Percentiles rank a stretch among this genome's conserved stretches.
phyloP scores from a whole-genome alignment of 2,329 filamentous ascomycete genomes.

The Phialophora expanda region DNA sequence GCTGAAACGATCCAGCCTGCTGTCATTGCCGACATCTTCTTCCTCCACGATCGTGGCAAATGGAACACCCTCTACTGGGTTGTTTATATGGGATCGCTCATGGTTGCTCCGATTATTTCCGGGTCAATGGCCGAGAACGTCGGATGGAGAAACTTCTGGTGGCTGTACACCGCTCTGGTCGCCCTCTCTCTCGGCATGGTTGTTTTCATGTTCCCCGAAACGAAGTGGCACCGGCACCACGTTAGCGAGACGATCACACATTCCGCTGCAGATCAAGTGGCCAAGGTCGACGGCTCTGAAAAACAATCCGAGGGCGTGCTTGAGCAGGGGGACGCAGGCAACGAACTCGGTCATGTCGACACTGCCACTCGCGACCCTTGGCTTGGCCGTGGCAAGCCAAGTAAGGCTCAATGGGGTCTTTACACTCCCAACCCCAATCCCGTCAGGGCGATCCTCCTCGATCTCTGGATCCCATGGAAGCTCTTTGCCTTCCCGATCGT shows the following conservation, averaged over 20 bases:
- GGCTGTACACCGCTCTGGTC: constrained; percentile 65
- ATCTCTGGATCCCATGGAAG: constrained; percentile 67
- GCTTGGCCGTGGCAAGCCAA: constrained; percentile 62
- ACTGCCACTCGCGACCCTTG: constrained; percentile 56
- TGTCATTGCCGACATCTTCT: constrained; percentile 69
- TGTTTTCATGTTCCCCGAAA: constrained; percentile 68
- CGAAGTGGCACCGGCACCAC: constrained; percentile 60
- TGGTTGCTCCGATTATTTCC: constrained; percentile 64
- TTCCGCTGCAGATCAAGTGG: constrained; percentile 12
- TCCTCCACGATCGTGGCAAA: constrained; percentile 67
- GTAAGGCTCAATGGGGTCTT: constrained; percentile 61
- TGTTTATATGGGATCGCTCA: constrained; percentile 66
- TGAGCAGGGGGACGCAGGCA: constrained; percentile 10
- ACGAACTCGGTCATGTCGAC: constrained; percentile 28
- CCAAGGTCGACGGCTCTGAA: constrained; percentile 5
- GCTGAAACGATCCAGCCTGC: constrained; percentile 67
- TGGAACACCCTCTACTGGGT: constrained; percentile 68
- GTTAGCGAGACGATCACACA: constrained; percentile 35
- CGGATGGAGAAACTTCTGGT: constrained; percentile 69
- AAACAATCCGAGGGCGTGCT: constrained; percentile 21
- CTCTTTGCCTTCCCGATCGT: constrained; percentile 67
- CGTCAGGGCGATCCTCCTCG: constrained; percentile 53
- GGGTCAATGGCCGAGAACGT: constrained; percentile 65
- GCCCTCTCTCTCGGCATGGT: constrained; percentile 57
- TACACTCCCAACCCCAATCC: constrained; percentile 57